These are phyloP conservation scores for Yarrowia sp. DNA, from an alignment of 805 yeast genomes.

Conservation along the genomic window DNA sequence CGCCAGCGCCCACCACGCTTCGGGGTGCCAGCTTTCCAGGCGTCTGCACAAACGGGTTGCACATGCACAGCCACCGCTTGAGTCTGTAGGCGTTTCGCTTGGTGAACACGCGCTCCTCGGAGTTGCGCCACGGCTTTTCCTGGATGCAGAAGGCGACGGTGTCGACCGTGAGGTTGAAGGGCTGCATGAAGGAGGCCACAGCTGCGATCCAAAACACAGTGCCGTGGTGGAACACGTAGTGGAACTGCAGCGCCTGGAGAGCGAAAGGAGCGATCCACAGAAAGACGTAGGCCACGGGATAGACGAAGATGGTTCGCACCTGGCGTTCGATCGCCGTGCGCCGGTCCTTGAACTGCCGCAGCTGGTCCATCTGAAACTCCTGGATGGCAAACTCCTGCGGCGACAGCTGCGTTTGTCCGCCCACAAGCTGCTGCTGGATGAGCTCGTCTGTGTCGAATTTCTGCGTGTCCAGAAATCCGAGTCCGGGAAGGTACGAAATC, in stretches of 20 bases:
- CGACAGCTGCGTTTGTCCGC: constrained; percentile 1
- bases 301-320: constrained; percentile 72
- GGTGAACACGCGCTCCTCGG: constrained; percentile 27
- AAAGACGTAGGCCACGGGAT: constrained; percentile 76
- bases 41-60: not conserved
- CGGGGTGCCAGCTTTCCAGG: constrained; percentile 15
- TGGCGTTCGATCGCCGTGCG: constrained; percentile 69
- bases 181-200: constrained; percentile 68
- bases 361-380: constrained; percentile 45
- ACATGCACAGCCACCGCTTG: constrained; percentile 23
- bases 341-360: constrained; percentile 57
- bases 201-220: constrained; percentile 62
- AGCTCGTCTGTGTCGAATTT: constrained; percentile 5
- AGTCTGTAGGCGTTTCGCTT: constrained; percentile 18
- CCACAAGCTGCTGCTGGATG: not conserved
- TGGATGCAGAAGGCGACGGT: constrained; percentile 68
- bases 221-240: constrained; percentile 40
- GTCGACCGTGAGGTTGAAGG: constrained; percentile 75
- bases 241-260: constrained; percentile 55
- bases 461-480: not conserved
- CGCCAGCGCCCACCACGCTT: constrained; percentile 1
- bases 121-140: constrained; percentile 43
- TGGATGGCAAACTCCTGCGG: constrained; percentile 15
- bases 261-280: constrained; percentile 81
- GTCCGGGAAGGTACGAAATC: constrained; percentile 2